Conservation (phyloP, 2,329 filamentous ascomycete genomes). For the Stagonosporopsis chrysanthemi region DNA sequence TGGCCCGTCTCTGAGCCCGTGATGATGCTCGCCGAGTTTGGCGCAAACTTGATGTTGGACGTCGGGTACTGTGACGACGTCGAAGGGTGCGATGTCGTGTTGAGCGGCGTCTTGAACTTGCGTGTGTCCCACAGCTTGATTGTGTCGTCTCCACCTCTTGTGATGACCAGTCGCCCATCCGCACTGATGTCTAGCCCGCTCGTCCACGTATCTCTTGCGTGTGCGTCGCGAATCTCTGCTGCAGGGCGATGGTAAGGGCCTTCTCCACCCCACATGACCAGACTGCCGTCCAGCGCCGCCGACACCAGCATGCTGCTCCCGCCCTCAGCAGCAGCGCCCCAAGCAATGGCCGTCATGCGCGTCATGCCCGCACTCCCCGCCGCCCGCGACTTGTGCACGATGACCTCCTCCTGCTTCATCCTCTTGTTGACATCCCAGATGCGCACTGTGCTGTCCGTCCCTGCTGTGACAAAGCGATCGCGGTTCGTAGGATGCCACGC, state of each 20-base stretch:
- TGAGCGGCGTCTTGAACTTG: conserved; percentile 91
- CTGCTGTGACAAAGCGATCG: conserved; percentile 87
- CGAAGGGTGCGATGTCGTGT: conserved; percentile 78
- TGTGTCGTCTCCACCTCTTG: conserved; percentile 85
- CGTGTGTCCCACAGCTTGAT: conserved; percentile 98
- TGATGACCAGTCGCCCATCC: conserved; percentile 90
- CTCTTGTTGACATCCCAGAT: conserved; percentile 98
- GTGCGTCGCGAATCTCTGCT: conserved; percentile 84
- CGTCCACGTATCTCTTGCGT: conserved; percentile 85
- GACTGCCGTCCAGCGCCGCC: conserved; percentile 84
- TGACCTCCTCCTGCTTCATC: conserved; percentile 87
- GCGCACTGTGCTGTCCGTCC: conserved; percentile 91
- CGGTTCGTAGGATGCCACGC: conserved; percentile 89
- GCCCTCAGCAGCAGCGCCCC: conserved; percentile 80
- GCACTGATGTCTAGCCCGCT: conserved; percentile 88
- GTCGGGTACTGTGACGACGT: conserved; percentile 85
- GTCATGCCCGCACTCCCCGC: conserved; percentile 87
- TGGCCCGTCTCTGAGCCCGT: conserved; percentile 87
- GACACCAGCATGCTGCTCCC: conserved; percentile 79
- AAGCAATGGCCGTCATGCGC: conserved; percentile 91
- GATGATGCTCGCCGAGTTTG: conserved; percentile 81
- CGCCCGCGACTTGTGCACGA: conserved; percentile 94
- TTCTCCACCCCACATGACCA: conserved; percentile 91
- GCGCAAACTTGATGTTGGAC: conserved; percentile 88
- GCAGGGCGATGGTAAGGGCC: conserved; percentile 83